Evolutionary conservation across 768 basidiomycete species (phyloP), one percentile per base, ranked within the genome.

Genomic region (Russula griseocarnosa): DNA sequence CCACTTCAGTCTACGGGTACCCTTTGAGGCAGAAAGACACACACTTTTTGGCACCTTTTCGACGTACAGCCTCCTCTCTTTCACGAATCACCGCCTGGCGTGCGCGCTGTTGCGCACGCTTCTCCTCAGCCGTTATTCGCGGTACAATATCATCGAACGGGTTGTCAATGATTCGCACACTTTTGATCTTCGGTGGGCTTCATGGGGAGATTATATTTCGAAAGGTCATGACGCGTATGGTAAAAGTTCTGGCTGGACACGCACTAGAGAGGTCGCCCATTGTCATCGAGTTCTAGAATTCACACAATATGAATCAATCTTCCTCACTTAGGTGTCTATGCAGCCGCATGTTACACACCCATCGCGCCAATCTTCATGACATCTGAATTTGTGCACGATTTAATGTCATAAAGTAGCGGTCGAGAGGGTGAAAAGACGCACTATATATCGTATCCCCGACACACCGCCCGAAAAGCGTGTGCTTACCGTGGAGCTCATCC

Each of bases 101-200:
- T 2, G 95, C 96, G 59, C 82, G 82, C 66, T 87, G 87, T 72
- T 99, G 97, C 0, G 80, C 87, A 46, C 87, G 83, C 66, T 89
- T 88, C 76, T 98, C 97, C 2, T 86, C 92, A 1, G 94, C 94
- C 1, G 97, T 99, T 65, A 98, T 99, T 28, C 97, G 87, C 5
- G 96, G 96, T 42, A 94, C 83, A 67, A 98, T 97, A 71, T 98
- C 95, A 59, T 88, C 84, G 73, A 97, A 98, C 0, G 97, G 96
- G 71, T 98, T 96, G 58, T 97, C 94, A 34, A 93, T 72, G 58
- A 99, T 90, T 11, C 86, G 84, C 32, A 96, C 81, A 1, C 83
- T 82, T 69, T 86, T 89, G 73, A 99, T 96, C 72, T 90, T 94
- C 0, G 96, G 94, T 3, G 97, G 94, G 68, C 94, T 94, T 69